Percentiles rank a stretch among this genome's conserved stretches.
These are phyloP conservation scores for Alternaria hordeiaustralica DNA, from an alignment of 2,329 filamentous ascomycete species.

Conservation along the genomic window DNA sequence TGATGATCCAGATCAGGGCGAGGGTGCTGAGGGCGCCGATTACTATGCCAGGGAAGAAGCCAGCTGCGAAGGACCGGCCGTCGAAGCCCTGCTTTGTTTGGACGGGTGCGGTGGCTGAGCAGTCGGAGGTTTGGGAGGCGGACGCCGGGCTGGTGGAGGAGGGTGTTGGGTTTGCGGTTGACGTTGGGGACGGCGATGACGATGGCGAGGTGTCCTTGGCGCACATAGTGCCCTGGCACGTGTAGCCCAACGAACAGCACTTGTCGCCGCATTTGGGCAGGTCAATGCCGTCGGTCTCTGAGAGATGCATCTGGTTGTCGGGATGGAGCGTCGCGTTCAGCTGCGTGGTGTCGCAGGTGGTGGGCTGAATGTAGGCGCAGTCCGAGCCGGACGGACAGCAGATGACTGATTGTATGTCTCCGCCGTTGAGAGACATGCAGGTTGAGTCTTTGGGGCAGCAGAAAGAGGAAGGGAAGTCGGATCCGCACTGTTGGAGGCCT, in stretches of 20 bases:
- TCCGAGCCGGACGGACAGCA: constrained; percentile 69
- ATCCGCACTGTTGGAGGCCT: constrained; percentile 60
- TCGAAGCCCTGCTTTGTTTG: constrained; percentile 33
- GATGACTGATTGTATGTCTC: constrained; percentile 69
- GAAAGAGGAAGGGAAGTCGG: constrained; percentile 67
- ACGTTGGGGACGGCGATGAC: constrained; percentile 31
- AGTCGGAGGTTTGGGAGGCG: constrained; percentile 39
- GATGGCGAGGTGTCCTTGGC: constrained; percentile 50
- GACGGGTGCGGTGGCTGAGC: constrained; percentile 21
- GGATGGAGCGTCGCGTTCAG: constrained; percentile 67
- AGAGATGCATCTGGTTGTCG: constrained; percentile 69
- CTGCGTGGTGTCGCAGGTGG: constrained; percentile 67
- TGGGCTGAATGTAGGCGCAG: constrained; percentile 68
- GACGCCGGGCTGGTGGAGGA: constrained; percentile 38
- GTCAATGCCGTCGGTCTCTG: constrained; percentile 60
- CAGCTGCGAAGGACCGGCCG: constrained; percentile 47
- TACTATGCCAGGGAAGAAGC: constrained; percentile 47
- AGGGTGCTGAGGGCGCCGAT: constrained; percentile 43
- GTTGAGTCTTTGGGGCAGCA: constrained; percentile 65
- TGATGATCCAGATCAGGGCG: constrained; percentile 43
- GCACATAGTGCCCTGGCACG: constrained; percentile 64
- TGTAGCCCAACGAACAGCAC: constrained; percentile 78
- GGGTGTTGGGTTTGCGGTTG: constrained; percentile 26
- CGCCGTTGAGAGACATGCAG: constrained; percentile 65
- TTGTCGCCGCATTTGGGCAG: constrained; percentile 64